phyloP scores from a whole-genome alignment of 2,329 filamentous ascomycete genomes.

The Fusarium subtropicale region DNA sequence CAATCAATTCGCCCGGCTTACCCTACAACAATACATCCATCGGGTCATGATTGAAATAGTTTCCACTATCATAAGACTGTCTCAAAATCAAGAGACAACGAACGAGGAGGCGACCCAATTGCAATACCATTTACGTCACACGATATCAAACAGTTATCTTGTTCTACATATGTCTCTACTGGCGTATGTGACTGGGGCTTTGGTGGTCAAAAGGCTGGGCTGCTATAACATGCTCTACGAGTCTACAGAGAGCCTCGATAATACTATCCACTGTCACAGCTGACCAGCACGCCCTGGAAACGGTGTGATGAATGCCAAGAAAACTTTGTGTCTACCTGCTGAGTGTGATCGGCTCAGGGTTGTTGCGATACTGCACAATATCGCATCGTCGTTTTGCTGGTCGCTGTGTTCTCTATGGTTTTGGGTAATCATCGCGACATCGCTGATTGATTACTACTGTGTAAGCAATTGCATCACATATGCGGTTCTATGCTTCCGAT shows the following conservation, averaged over 20 bases:
- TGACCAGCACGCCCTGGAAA: neutral
- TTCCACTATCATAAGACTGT: slow-evolving; percentile 1
- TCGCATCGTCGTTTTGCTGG: neutral
- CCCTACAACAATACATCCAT: slow-evolving; percentile 15
- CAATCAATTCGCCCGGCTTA: neutral
- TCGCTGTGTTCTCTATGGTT: neutral
- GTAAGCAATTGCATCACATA: slow-evolving; percentile 10
- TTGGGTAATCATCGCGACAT: neutral
- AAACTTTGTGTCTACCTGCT: slow-evolving; percentile 6
- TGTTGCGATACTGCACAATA: neutral
- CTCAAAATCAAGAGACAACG: neutral
- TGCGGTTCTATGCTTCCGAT: neutral
- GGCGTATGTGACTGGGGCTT: slow-evolving; percentile 9
- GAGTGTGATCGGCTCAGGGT: slow-evolving; percentile 6
- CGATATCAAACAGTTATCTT: neutral
- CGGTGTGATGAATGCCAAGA: slow-evolving; percentile 27
- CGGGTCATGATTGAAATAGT: neutral
- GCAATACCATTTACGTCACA: slow-evolving; percentile 33
- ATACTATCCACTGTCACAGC: slow-evolving; percentile 6
- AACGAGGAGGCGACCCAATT: slow-evolving; percentile 12
- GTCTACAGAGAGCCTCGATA: neutral
- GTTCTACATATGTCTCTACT: slow-evolving; percentile 7
- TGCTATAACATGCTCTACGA: neutral
- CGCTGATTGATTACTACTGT: neutral
- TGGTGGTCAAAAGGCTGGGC: neutral